phyloP scores from a whole-genome alignment of 83 land plant species.

The Picea mariana region DNA sequence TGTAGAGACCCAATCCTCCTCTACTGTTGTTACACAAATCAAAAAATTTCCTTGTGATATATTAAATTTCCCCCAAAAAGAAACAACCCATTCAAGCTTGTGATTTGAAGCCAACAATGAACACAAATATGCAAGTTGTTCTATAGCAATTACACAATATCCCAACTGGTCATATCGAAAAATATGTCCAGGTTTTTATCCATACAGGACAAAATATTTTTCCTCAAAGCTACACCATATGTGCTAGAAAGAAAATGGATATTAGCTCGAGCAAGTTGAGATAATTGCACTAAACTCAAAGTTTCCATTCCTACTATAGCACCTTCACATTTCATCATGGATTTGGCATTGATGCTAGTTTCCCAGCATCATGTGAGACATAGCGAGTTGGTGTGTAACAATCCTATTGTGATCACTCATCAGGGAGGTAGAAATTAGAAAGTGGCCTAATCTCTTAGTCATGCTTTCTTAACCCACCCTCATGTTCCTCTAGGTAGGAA shows the following conservation, averaged over 20 bases:
- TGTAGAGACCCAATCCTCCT: constrained; percentile 35
- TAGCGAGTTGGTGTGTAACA: no score
- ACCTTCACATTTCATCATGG: constrained; percentile 76
- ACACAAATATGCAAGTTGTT: constrained; percentile 61
- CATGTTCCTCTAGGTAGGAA: no score
- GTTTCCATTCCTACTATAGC: constrained; percentile 50
- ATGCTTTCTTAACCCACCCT: no score
- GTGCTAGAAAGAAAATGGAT: constrained; percentile 26
- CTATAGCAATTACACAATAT: constrained; percentile 64
- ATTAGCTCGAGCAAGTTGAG: constrained; percentile 64
- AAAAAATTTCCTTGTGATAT: constrained; percentile 51
- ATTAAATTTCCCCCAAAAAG: constrained; percentile 53
- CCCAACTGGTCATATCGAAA: constrained; percentile 71
- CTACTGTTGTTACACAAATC: constrained; percentile 69
- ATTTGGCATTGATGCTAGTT: constrained; percentile 79
- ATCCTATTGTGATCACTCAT: no score
- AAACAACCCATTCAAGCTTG: constrained; percentile 74
- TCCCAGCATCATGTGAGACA: constrained; percentile 76
- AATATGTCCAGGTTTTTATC: constrained; percentile 69
- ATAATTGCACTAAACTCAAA: constrained; percentile 27
- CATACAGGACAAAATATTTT: constrained; percentile 66
- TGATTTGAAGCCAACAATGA: constrained; percentile 55
- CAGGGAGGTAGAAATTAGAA: no score
- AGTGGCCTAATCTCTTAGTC: no score
- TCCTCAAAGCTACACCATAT: constrained; percentile 44